These are phyloP conservation scores for Peterozyma toletana DNA, from an alignment of 805 yeast genomes.

Conservation along the genomic window DNA sequence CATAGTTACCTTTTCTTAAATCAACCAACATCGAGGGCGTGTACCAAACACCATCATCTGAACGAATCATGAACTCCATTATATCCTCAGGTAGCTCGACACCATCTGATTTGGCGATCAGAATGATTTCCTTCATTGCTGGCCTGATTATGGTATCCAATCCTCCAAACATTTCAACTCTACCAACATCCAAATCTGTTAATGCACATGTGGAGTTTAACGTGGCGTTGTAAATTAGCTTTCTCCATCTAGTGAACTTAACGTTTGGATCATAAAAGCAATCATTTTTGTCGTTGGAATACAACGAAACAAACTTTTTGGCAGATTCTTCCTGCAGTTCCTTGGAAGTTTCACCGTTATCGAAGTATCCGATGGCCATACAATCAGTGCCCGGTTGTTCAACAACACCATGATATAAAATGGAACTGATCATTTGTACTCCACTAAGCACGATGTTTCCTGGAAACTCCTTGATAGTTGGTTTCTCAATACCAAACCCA, in stretches of 20 bases:
- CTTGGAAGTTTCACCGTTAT: conserved; percentile 20
- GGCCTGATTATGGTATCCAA: conserved; percentile 23
- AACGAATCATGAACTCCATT: conserved; percentile 30
- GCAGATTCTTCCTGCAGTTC: conserved; percentile 21
- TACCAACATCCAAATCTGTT: conserved; percentile 32
- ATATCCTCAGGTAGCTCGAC: conserved; percentile 25
- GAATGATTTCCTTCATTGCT: conserved; percentile 36
- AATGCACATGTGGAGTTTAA: conserved; percentile 37
- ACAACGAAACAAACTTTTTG: conserved; percentile 23
- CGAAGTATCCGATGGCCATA: conserved; percentile 26
- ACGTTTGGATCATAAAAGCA: conserved; percentile 26
- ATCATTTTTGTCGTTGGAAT: conserved; percentile 22
- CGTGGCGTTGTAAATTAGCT: conserved; percentile 39
- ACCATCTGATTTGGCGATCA: conserved; percentile 42
- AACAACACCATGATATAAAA: conserved; percentile 21
- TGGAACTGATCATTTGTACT: conserved; percentile 29
- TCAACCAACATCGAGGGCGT: conserved; percentile 45
- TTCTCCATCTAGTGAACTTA: conserved; percentile 36
- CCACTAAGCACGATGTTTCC: conserved; percentile 28
- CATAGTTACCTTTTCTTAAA: conserved; percentile 29
- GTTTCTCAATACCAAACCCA: conserved; percentile 57
- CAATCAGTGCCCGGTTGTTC: conserved; percentile 27
- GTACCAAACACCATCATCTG: conserved; percentile 31
- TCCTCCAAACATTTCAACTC: conserved; percentile 22
- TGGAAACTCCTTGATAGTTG: conserved; percentile 32